These are phyloP conservation scores for Cordyceps pruinosa DNA, from an alignment of 2,329 filamentous ascomycete genomes.

Conservation along the genomic window DNA sequence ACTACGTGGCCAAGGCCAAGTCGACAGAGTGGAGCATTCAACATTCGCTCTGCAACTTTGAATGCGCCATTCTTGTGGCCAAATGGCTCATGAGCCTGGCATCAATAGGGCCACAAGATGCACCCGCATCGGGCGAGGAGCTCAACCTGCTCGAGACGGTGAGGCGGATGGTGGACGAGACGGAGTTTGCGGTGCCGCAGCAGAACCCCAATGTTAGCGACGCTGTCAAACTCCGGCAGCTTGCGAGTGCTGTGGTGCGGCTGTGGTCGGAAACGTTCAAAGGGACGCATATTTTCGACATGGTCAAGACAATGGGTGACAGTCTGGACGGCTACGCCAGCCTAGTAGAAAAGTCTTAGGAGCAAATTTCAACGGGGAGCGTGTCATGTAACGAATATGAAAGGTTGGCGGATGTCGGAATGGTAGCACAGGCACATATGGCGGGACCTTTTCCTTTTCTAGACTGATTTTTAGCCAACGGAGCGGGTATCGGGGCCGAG, in stretches of 20 bases:
- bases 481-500: neutral
- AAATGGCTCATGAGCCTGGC: slow-evolving; percentile 54
- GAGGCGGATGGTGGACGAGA: slow-evolving; percentile 53
- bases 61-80: slow-evolving; percentile 53
- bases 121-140: slow-evolving; percentile 45
- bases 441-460: neutral
- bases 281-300: slow-evolving; percentile 54
- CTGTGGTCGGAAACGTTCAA: slow-evolving; percentile 58
- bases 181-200: slow-evolving; percentile 52
- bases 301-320: slow-evolving; percentile 50
- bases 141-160: slow-evolving; percentile 49
- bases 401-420: neutral
- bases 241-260: slow-evolving; percentile 51
- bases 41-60: slow-evolving; percentile 54
- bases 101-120: slow-evolving; percentile 43
- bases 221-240: slow-evolving; percentile 44
- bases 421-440: neutral
- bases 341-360: slow-evolving; percentile 41
- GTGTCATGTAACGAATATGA: neutral
- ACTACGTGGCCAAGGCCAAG: slow-evolving; percentile 55
- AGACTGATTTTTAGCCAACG: neutral
- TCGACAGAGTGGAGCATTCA: slow-evolving; percentile 58
- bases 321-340: slow-evolving; percentile 52
- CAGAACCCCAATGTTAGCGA: slow-evolving; percentile 42
- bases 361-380: neutral